Base-by-base conservation (phyloP, 2,329 filamentous ascomycete genomes). In the Scedosporium boydii region DNA sequence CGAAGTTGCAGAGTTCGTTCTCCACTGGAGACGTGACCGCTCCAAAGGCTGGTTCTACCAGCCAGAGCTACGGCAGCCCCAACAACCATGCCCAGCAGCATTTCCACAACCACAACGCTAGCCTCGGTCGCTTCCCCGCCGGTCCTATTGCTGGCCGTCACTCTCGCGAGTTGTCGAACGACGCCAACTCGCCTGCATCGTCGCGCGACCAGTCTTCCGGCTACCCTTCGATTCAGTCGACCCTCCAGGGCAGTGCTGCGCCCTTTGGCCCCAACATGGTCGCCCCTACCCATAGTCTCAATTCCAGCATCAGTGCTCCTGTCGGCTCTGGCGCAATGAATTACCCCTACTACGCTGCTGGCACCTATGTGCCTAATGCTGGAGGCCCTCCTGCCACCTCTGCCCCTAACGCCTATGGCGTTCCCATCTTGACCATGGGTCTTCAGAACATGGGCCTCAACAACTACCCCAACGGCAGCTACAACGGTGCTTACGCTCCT, bases 21-120 rank as follows among this genome's bases (percentile, higher is more conserved):
- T 97, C 95, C 9, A 87, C 91, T 61, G 95, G 89, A 73, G 93
- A 98, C 70, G 82, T 97, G 21, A 90, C 92, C 4, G 96, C 92
- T 6, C 80, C 92, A 70, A 96, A 95, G 82, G 88, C 42, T 23
- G 26, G 16, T 27, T 38, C 42, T 16, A 5, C 23, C 14, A 26
- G 53, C 23, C 55, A 81, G 67, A 79, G 83, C 61, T 82, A 70
- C 74, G 62, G 70, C 76, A 82, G 78, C 65, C 76, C 80, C 64
- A 84, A 84, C 72, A 83, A 82, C 64, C 83, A 86, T 68, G 83
- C 83, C 2, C 82, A 85, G 73, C 82, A 85, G 74, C 83, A 85
- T 67, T 81, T 86, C 60, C 89, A 90, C 71, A 86, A 93, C 68
- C 90, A 93, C 76, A 93, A 92, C 72, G 87, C 88, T 44, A 95